Evolutionary conservation across 805 yeast species (phyloP).

Genomic region (Nematodospora valgi): DNA sequence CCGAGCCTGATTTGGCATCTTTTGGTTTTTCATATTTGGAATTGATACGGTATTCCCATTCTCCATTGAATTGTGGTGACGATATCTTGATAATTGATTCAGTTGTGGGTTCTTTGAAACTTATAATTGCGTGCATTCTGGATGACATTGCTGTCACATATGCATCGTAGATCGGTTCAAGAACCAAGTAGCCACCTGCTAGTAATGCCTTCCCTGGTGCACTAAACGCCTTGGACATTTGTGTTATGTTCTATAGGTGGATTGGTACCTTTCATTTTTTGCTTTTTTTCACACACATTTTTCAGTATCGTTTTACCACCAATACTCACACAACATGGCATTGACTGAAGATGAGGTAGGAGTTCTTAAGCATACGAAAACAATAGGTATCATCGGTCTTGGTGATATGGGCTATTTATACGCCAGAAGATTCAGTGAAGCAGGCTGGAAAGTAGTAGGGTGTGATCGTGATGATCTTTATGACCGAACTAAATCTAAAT

Average conservation of each 20-base stretch:
- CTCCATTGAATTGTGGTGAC: constrained; percentile 82
- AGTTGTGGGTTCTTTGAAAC: constrained; percentile 11
- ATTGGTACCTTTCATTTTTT: neutral
- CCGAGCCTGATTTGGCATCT: constrained; percentile 26
- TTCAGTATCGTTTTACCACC: neutral
- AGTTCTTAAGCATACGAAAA: constrained; percentile 34
- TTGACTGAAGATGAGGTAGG: constrained; percentile 10
- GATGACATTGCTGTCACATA: constrained; percentile 86
- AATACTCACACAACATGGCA: neutral
- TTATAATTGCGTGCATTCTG: constrained; percentile 73
- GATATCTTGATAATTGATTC: constrained; percentile 35
- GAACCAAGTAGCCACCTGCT: constrained; percentile 92
- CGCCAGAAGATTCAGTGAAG: constrained; percentile 70
- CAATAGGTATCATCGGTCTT: constrained; percentile 87
- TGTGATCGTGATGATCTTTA: constrained; percentile 76
- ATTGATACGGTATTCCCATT: constrained; percentile 55
- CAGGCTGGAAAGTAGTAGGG: constrained; percentile 88
- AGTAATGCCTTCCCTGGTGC: constrained; percentile 95
- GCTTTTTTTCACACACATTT: neutral
- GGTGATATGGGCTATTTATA: constrained; percentile 97
- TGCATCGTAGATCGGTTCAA: constrained; percentile 71
- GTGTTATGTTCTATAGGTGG: neutral
- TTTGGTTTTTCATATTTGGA: constrained; percentile 11
- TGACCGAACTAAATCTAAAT: constrained; percentile 41
- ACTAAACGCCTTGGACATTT: constrained; percentile 55